Evolutionary conservation across 2,329 filamentous ascomycete genomes (phyloP), one percentile per base, ranked within the genome.

Genomic region (Beauveria asiatica): DNA sequence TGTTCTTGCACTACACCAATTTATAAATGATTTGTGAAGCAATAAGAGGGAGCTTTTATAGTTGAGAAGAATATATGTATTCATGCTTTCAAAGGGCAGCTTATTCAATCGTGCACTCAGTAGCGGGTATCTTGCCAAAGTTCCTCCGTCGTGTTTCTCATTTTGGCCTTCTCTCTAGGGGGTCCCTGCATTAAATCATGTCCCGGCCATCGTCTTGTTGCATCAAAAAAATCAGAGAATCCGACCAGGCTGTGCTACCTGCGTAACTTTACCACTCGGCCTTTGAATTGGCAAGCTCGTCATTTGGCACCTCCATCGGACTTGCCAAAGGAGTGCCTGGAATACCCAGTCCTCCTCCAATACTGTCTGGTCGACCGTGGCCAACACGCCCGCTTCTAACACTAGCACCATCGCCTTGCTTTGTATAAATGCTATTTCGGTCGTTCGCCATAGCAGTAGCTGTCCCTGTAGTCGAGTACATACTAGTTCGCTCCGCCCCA

Each of bases 301-400:
- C 74, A 19, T 73, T 71, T 9, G 70, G 69, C 30, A 75, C 70
- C 64, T 81, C 80, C 58, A 76, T 70, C 44, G 82, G 80, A 57
- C 83, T 88, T 2, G 82, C 81, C 42, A 92, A 73, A 16, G 87
- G 85, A 65, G 84, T 88, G 33, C 80, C 77, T 17, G 81, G 69
- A 9, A 81, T 83, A 7, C 80, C 83, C 64, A 92, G 86, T 71
- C 89, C 93, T 27, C 89, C 88, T 63, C 80, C 88, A 59, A 93
- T 84, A 73, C 92, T 96, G 70, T 96, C 91, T 54, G 90, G 87
- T 63, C 90, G 82, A 2, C 83, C 84, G 71, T 96, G 92, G 0
- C 90, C 89, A 3, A 90, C 71, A 1, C 88, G 75, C 0, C 89
- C 90, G 70, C 90, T 96, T 58, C 90, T 83, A 33, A 95, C 78